Evolutionary conservation across 495 filamentous ascomycete genomes (phyloP).

Genomic region (Aspergillus asperescens): DNA sequence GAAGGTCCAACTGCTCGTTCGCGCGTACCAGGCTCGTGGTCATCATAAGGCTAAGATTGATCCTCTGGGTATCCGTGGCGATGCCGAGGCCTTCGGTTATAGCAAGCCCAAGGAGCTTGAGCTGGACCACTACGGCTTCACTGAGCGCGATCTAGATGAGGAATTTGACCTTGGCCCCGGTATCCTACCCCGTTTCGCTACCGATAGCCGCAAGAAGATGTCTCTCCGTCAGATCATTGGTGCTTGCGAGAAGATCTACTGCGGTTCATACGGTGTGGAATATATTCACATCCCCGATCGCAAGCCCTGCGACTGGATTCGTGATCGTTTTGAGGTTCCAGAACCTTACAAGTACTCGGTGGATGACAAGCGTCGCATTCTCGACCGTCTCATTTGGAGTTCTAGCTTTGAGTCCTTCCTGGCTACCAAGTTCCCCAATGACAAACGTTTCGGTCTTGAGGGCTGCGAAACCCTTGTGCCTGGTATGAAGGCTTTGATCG

Average conservation of each 20-base stretch:
- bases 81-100: constrained; percentile 81
- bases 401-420: constrained; percentile 94
- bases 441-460: constrained; percentile 98
- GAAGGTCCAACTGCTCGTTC: constrained; percentile 94
- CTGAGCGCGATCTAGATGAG: constrained; percentile 86
- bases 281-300: constrained; percentile 98
- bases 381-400: constrained; percentile 97
- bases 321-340: constrained; percentile 89
- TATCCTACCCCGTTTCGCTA: constrained; percentile 90
- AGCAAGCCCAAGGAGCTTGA: constrained; percentile 87
- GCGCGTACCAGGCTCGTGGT: constrained; percentile 95
- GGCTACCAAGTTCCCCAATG: constrained; percentile 96
- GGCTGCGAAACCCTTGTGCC: constrained; percentile 94
- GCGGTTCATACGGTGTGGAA: constrained; percentile 91
- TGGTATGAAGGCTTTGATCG: constrained; percentile 98
- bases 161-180: constrained; percentile 91
- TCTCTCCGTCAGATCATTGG: constrained; percentile 88
- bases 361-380: constrained; percentile 94
- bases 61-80: constrained; percentile 85
- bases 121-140: constrained; percentile 89
- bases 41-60: constrained; percentile 98
- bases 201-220: constrained; percentile 87
- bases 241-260: constrained; percentile 93
- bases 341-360: constrained; percentile 91
- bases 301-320: constrained; percentile 96